A percentile compares a stretch with the other conserved stretches of the same genome.
Conservation (phyloP, 2,329 filamentous ascomycete species). For the Metarhizium rileyi region DNA sequence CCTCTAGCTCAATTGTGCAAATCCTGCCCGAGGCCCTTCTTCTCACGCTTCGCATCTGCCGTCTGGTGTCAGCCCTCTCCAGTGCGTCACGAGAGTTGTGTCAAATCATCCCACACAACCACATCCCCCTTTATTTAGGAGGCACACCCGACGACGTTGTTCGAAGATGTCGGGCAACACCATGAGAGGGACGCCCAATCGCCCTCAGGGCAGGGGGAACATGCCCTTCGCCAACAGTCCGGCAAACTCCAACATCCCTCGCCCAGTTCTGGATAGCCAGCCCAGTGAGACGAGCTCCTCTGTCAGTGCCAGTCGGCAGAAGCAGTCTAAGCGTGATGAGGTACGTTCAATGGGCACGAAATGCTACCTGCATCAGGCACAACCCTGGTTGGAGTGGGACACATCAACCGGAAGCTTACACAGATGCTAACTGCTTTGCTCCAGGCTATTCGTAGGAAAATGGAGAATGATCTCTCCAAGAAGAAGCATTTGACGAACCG, state of each 20-base stretch:
- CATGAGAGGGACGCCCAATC: constrained; percentile 60
- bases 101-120: background rate
- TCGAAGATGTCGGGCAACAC: constrained; percentile 48
- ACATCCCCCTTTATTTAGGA: background rate
- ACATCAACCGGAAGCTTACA: background rate
- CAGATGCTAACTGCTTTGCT: constrained; percentile 4
- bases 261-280: constrained; percentile 57
- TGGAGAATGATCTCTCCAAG: constrained; percentile 96
- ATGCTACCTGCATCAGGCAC: background rate
- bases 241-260: constrained; percentile 55
- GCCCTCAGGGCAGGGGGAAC: constrained; percentile 46
- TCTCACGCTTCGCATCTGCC: background rate
- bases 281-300: constrained; percentile 55
- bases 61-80: background rate
- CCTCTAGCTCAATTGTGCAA: constrained; percentile 2
- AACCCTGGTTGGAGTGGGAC: background rate
- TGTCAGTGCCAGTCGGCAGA: constrained; percentile 87
- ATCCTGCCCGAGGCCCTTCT: background rate
- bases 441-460: constrained; percentile 90
- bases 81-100: background rate
- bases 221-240: constrained; percentile 55
- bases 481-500: constrained; percentile 77
- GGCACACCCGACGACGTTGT: background rate
- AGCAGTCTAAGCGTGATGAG: constrained; percentile 97
- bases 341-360: constrained; percentile 42